phyloP scores from a whole-genome alignment of 2,329 filamentous ascomycete genomes.

The Fusarium sp. region DNA sequence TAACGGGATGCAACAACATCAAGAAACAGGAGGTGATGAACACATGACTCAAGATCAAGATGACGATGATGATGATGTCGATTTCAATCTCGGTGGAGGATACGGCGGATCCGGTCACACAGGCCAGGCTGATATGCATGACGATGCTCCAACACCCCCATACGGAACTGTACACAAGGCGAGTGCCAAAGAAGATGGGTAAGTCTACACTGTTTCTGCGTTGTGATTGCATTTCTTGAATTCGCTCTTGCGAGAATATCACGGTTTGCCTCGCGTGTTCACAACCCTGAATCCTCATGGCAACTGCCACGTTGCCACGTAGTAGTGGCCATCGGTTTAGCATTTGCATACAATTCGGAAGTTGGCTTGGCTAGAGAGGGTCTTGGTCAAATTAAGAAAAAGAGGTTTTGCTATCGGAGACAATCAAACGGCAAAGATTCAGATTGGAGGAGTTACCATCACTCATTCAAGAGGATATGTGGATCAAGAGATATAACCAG shows the following conservation, averaged over 20 bases:
- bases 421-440: slow-evolving; percentile 39
- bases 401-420: slow-evolving; percentile 38
- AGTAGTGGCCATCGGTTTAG: slow-evolving; percentile 32
- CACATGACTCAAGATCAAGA: slow-evolving; percentile 57
- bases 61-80: slow-evolving; percentile 67
- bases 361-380: slow-evolving; percentile 44
- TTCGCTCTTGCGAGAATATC: slow-evolving; percentile 11
- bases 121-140: slow-evolving; percentile 41
- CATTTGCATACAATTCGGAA: slow-evolving; percentile 35
- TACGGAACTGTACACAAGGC: slow-evolving; percentile 61
- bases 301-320: slow-evolving; percentile 28
- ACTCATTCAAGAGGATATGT: slow-evolving; percentile 34
- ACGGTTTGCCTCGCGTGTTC: slow-evolving; percentile 20
- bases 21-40: slow-evolving; percentile 48
- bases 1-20: slow-evolving; percentile 29
- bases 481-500: slow-evolving; percentile 40
- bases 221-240: slow-evolving; percentile 39
- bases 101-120: slow-evolving; percentile 45
- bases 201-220: slow-evolving; percentile 44
- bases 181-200: slow-evolving; percentile 68
- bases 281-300: slow-evolving; percentile 31
- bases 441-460: slow-evolving; percentile 35
- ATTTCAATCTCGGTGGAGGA: slow-evolving; percentile 64
- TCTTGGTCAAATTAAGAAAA: slow-evolving; percentile 41
- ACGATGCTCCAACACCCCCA: slow-evolving; percentile 46